phyloP scores from a whole-genome alignment of 768 basidiomycete species.

The Tylopilus balloui region DNA sequence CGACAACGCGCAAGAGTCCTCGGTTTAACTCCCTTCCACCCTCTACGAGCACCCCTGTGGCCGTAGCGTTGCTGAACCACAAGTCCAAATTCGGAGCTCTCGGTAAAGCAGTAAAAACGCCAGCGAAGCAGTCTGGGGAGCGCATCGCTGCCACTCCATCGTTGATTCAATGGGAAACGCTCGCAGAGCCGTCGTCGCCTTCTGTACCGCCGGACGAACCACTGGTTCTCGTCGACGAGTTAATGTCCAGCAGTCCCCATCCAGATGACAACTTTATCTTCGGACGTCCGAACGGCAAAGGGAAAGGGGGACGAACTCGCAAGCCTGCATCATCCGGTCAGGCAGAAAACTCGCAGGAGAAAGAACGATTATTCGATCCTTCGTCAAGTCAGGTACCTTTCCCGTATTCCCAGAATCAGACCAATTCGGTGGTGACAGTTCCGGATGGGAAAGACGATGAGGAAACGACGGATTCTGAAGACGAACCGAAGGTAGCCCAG shows the following conservation, averaged over 20 bases:
- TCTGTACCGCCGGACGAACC: slow-evolving; percentile 31
- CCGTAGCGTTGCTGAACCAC: slow-evolving; percentile 1
- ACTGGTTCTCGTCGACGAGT: slow-evolving; percentile 26
- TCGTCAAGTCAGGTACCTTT: slow-evolving; percentile 51
- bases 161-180: slow-evolving; percentile 28
- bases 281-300: slow-evolving; percentile 8
- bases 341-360: slow-evolving; percentile 2
- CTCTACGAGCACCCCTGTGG: slow-evolving; percentile 7
- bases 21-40: slow-evolving; percentile 7
- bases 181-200: slow-evolving; percentile 25
- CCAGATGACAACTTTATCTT: not conserved
- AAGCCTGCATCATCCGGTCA: not conserved
- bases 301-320: slow-evolving; percentile 2
- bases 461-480: slow-evolving; percentile 24
- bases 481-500: slow-evolving; percentile 14
- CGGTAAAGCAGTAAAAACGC: slow-evolving; percentile 8
- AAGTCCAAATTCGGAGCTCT: not conserved
- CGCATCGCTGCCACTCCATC: slow-evolving; percentile 10
- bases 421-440: slow-evolving; percentile 3
- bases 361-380: slow-evolving; percentile 44
- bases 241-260: slow-evolving; percentile 32
- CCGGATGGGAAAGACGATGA: slow-evolving; percentile 36
- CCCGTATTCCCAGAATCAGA: slow-evolving; percentile 47
- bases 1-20: slow-evolving; percentile 20
- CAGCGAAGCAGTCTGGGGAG: slow-evolving; percentile 3